Evolutionary conservation across 495 filamentous ascomycete genomes (phyloP).

Genomic region (Acidomyces sp.): DNA sequence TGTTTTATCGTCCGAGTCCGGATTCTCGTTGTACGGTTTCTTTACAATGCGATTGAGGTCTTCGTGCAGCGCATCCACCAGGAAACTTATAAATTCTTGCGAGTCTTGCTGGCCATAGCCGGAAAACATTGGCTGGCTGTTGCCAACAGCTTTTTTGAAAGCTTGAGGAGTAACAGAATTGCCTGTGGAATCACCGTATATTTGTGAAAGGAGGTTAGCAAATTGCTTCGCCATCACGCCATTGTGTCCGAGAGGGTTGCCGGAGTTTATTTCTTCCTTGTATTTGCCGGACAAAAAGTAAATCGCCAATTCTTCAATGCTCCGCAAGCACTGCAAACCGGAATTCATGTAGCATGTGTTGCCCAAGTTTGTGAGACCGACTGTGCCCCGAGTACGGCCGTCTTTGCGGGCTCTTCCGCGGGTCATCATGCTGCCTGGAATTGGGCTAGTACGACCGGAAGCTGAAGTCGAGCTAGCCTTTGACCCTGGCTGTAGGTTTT

Average conservation of each 20-base stretch:
- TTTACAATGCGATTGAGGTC: constrained; percentile 86
- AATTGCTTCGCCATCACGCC: constrained; percentile 76
- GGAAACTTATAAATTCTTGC: constrained; percentile 92
- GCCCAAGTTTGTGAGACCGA: constrained; percentile 77
- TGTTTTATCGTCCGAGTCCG: constrained; percentile 95
- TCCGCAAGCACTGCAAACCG: constrained; percentile 82
- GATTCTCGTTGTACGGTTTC: constrained; percentile 96
- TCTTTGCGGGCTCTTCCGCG: constrained; percentile 53
- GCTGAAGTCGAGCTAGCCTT: constrained; percentile 18
- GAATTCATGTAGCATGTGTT: constrained; percentile 99
- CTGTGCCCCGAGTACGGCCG: constrained; percentile 54
- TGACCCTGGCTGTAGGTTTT: constrained; percentile 10
- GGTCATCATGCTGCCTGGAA: constrained; percentile 39
- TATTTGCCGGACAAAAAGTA: constrained; percentile 73
- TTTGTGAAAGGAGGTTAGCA: constrained; percentile 53
- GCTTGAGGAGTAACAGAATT: constrained; percentile 55
- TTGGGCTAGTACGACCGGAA: constrained; percentile 55
- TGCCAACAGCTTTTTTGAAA: constrained; percentile 71
- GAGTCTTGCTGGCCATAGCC: constrained; percentile 96
- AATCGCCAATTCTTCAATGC: constrained; percentile 76
- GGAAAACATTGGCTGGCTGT: constrained; percentile 70
- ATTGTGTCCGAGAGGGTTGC: constrained; percentile 70
- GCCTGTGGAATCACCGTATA: constrained; percentile 51
- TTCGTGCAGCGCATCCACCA: constrained; percentile 88
- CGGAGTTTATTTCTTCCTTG: constrained; percentile 64